Conservation (phyloP, 2,329 filamentous ascomycete genomes). For the Triangularia verruculosa region DNA sequence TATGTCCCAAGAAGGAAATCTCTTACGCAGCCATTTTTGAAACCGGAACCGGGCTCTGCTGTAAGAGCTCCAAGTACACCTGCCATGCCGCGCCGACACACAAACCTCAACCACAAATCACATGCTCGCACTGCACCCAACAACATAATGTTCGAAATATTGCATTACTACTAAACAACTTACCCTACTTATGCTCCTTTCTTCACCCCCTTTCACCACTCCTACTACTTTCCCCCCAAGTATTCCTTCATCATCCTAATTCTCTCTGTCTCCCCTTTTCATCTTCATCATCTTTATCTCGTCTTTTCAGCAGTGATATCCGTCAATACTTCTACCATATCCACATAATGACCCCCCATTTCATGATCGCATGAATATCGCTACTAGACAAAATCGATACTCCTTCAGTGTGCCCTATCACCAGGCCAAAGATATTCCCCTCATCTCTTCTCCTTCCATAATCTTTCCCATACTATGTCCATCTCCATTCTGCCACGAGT, state of each 20-base stretch:
- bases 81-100: neutral
- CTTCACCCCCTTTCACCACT: neutral
- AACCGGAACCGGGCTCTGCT: neutral
- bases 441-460: neutral
- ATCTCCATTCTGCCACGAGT: neutral
- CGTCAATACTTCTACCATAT: neutral
- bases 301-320: neutral
- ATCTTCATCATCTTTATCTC: too few relatives aligned
- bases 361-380: neutral
- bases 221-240: neutral
- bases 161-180: neutral
- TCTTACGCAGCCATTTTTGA: neutral
- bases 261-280: slow-evolving; percentile 9
- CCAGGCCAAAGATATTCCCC: neutral
- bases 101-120: neutral
- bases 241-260: neutral
- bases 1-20: neutral
- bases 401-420: neutral
- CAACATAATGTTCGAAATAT: neutral
- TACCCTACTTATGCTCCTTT: slow-evolving; percentile 7
- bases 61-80: neutral
- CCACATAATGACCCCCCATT: neutral
- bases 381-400: neutral
- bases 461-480: neutral
- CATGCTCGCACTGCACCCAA: neutral